Evolutionary conservation across 257 asterid genomes (phyloP), one percentile per base, ranked within the genome.

Genomic region (Coffea canephora): DNA sequence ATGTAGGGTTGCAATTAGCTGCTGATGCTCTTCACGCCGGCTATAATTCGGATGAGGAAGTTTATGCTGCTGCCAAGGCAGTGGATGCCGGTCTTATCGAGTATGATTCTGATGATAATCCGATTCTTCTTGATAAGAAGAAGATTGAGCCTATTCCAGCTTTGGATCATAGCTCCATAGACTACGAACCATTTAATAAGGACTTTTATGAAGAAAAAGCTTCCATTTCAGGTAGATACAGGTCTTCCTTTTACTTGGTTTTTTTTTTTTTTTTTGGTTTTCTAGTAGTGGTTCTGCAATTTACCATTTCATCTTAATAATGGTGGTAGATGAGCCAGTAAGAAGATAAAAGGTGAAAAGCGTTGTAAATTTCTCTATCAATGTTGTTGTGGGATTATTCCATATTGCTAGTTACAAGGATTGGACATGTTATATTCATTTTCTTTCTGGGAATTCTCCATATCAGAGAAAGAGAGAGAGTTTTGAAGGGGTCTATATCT

Each of bases 11-110:
- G 85, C 97, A 94, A 77, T 85, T 93, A 89, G 99, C 99, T 74
- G 93, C 99, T 16, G 99, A 95, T 19, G 99, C 93, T 77, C 86
- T 95, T 79, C 91, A 89, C 79, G 99, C 99, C 2, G 99, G 99
- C 12, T 95, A 93, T 80, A 92, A 95, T 88, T 95, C 99, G 6
- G 99, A 95, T 1, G 99, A 95, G 85, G 99, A 95, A 90, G 99
- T 95, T 83, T 95, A 95, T 83, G 99, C 99, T 19, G 98, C 97
- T 10, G 99, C 99, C 0, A 95, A 95, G 89, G 99, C 99, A 8
- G 96, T 95, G 83, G 99, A 95, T 78, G 94, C 99, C 0, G 99
- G 99, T 57, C 74, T 91, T 85, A 25, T 95, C 39, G 98, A 95
- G 78, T 95, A 95, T 77, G 99, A 95, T 84, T 90, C 96, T 3